Evolutionary conservation across 139 green algal species (phyloP).

Genomic region (Chlamydomonas urium): DNA sequence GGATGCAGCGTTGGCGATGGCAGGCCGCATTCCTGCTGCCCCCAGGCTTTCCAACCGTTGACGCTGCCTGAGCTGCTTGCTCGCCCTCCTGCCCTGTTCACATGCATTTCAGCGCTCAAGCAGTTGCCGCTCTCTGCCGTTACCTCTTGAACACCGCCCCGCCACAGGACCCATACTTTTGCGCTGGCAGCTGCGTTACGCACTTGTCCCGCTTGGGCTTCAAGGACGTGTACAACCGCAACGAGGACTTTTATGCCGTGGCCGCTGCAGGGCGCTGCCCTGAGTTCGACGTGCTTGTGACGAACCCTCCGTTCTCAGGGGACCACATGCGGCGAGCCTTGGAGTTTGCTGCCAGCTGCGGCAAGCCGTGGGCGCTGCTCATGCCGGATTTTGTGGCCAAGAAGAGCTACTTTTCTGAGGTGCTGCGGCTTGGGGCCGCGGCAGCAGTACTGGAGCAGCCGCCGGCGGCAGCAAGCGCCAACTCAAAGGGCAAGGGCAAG

Average conservation of each 20-base stretch:
- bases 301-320: conserved; percentile 48
- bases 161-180: conserved; percentile 60
- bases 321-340: conserved; percentile 42
- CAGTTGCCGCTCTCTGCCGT: too few species aligned
- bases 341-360: conserved; percentile 14
- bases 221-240: conserved; percentile 44
- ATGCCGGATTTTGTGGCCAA: conserved; percentile 35
- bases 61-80: too few species aligned
- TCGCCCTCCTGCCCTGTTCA: too few species aligned
- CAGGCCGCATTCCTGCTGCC: too few species aligned
- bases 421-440: too few species aligned
- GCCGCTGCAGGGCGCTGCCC: conserved; percentile 10
- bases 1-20: too few species aligned
- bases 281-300: conserved; percentile 47
- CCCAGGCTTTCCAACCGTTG: too few species aligned
- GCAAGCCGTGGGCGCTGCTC: conserved; percentile 29
- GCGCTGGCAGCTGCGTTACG: conserved; percentile 26
- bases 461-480: too few species aligned
- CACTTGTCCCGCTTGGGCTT: conserved; percentile 40
- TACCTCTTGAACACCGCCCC: too few species aligned
- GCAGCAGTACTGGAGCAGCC: too few species aligned
- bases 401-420: conserved; percentile 21
- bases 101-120: too few species aligned
- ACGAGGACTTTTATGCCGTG: conserved; percentile 51
- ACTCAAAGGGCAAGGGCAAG: too few species aligned